Percentiles rank a stretch among this genome's conserved stretches.
These are phyloP conservation scores for Heracleum sosnowskyi DNA, from an alignment of 129 eudicot genomes.

Conservation along the genomic window DNA sequence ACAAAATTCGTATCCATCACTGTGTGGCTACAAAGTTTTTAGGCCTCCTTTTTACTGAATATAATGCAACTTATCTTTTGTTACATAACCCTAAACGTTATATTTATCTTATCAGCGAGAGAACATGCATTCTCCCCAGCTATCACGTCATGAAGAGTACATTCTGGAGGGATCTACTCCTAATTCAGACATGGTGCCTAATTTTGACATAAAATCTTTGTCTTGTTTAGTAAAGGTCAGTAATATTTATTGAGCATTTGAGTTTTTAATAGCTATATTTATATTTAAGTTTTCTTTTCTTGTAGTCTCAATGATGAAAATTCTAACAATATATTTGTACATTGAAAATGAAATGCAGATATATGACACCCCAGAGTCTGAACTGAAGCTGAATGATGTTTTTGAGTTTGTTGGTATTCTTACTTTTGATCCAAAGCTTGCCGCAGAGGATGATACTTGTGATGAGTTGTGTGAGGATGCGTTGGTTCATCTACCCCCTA, in stretches of 20 bases:
- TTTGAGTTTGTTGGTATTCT: slow-evolving; percentile 92
- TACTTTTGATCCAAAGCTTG: slow-evolving; percentile 55
- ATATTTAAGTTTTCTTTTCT: neutral
- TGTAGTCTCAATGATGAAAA: neutral
- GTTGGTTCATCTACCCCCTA: slow-evolving; percentile 38
- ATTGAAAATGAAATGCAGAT: slow-evolving; percentile 38
- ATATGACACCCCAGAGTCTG: slow-evolving; percentile 72
- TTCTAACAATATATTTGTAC: neutral
- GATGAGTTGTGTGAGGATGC: slow-evolving; percentile 58
- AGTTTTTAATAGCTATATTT: neutral
- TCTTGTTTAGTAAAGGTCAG: slow-evolving; percentile 89
- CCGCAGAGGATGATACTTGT: slow-evolving; percentile 26
- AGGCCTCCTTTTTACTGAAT: neutral
- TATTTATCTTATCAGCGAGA: slow-evolving; percentile 44
- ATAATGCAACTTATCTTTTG: neutral
- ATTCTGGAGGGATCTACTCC: slow-evolving; percentile 25
- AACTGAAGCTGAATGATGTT: slow-evolving; percentile 82
- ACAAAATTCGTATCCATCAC: neutral
- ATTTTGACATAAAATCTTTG: slow-evolving; percentile 37
- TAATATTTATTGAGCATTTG: neutral
- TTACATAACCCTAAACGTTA: neutral
- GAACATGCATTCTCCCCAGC: slow-evolving; percentile 17
- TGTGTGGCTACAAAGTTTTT: neutral
- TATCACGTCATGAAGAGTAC: slow-evolving; percentile 17
- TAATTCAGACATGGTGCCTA: slow-evolving; percentile 21